phyloP scores from a whole-genome alignment of 768 basidiomycete species.

The Lentinula raphanica region DNA sequence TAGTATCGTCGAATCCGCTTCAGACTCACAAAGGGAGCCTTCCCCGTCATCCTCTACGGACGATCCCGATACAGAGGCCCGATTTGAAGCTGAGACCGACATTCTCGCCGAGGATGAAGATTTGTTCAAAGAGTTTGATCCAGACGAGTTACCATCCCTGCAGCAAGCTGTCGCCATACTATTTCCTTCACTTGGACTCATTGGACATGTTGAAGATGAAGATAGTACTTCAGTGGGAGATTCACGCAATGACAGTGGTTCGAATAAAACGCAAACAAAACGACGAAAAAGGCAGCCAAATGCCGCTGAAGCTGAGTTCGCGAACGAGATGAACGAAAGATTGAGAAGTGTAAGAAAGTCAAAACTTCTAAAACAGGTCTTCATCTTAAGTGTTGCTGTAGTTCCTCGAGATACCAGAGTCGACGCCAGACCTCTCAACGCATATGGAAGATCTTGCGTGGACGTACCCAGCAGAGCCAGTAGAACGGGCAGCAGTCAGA shows the following conservation, averaged over 20 bases:
- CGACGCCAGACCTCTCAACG: conserved; percentile 69
- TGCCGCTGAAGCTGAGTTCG: conserved; percentile 61
- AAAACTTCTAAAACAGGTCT: conserved; percentile 1
- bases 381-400: conserved; percentile 20
- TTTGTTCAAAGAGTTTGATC: conserved; percentile 58
- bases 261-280: background rate
- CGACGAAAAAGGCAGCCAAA: background rate
- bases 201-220: conserved; percentile 23
- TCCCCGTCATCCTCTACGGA: background rate
- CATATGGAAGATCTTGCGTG: conserved; percentile 78
- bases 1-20: background rate
- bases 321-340: conserved; percentile 68
- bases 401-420: conserved; percentile 73
- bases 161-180: conserved; percentile 61
- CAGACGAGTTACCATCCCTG: conserved; percentile 70
- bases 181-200: conserved; percentile 49
- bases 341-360: conserved; percentile 53
- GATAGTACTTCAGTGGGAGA: conserved; percentile 26
- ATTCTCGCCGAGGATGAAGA: conserved; percentile 10
- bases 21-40: background rate
- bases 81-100: conserved; percentile 17
- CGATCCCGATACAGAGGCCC: conserved; percentile 7
- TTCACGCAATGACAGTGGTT: background rate
- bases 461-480: conserved; percentile 76
- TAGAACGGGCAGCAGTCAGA: conserved; percentile 70